Percentiles rank a stretch among this genome's conserved stretches.
phyloP scores from a whole-genome alignment of 805 yeast species.

The Naumovozyma castellii region DNA sequence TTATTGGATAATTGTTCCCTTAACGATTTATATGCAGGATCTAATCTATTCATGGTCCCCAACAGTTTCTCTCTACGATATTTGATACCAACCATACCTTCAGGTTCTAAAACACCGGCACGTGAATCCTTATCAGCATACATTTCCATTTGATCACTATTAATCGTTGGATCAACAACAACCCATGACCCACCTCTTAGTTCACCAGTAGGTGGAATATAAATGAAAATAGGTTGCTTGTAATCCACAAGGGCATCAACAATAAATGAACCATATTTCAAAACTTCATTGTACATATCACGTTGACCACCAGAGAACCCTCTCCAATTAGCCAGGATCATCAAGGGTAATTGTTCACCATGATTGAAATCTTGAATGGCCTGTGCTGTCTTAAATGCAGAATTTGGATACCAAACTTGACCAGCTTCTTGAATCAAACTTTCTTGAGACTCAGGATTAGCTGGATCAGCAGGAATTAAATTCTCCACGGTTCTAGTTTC shows the following conservation, averaged over 20 bases:
- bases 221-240: constrained; percentile 93
- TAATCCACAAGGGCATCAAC: constrained; percentile 94
- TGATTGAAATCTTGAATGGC: constrained; percentile 95
- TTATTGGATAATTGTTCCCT: constrained; percentile 49
- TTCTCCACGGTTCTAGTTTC: constrained; percentile 88
- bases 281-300: constrained; percentile 97
- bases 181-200: constrained; percentile 99
- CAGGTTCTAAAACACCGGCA: constrained; percentile 97
- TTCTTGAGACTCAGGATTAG: constrained; percentile 92
- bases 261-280: constrained; percentile 92
- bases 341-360: constrained; percentile 95
- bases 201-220: constrained; percentile 97
- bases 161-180: constrained; percentile 97
- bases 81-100: constrained; percentile 98
- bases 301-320: constrained; percentile 99
- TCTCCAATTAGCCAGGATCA: constrained; percentile 99
- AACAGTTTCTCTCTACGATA: constrained; percentile 88
- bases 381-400: constrained; percentile 98
- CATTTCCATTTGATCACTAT: constrained; percentile 97
- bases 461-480: constrained; percentile 94
- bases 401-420: constrained; percentile 99
- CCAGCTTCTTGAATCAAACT: constrained; percentile 88
- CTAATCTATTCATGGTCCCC: constrained; percentile 87
- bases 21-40: constrained; percentile 59
- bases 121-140: constrained; percentile 93